These are phyloP conservation scores for Salix koriyanagi DNA, from an alignment of 345 rosid genomes.

Conservation along the genomic window DNA sequence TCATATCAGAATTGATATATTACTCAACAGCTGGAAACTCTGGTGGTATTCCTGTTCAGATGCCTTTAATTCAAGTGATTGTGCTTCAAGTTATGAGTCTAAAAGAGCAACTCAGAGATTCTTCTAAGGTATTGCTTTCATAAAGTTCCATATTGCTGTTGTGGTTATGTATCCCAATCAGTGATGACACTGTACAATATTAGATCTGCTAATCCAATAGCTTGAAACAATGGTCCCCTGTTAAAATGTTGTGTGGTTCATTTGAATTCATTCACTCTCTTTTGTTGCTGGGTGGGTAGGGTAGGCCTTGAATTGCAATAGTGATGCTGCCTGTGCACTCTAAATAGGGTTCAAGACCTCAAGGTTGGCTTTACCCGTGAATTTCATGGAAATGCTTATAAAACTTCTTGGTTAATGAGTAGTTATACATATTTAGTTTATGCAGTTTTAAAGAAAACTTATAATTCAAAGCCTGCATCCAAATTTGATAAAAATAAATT, in stretches of 20 bases:
- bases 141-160: not conserved
- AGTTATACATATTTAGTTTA: not conserved
- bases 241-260: not conserved
- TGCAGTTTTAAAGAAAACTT: not conserved
- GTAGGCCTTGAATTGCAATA: not conserved
- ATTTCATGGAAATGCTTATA: not conserved
- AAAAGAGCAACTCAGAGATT: constrained; percentile 72
- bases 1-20: constrained; percentile 89
- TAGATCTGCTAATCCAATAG: not conserved
- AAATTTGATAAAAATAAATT: not conserved
- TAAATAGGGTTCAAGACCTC: not conserved
- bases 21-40: constrained; percentile 68
- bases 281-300: not conserved
- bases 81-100: constrained; percentile 88
- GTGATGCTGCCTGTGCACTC: not conserved
- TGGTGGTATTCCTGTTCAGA: constrained; percentile 74
- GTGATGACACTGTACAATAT: not conserved
- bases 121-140: constrained; percentile 63
- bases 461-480: not conserved
- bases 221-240: not conserved
- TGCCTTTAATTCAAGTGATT: constrained; percentile 89
- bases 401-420: not conserved
- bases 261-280: not conserved
- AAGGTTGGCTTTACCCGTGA: not conserved
- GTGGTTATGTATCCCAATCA: not conserved